phyloP scores from a whole-genome alignment of 495 filamentous ascomycete genomes.

The Talaromyces wortmannii region DNA sequence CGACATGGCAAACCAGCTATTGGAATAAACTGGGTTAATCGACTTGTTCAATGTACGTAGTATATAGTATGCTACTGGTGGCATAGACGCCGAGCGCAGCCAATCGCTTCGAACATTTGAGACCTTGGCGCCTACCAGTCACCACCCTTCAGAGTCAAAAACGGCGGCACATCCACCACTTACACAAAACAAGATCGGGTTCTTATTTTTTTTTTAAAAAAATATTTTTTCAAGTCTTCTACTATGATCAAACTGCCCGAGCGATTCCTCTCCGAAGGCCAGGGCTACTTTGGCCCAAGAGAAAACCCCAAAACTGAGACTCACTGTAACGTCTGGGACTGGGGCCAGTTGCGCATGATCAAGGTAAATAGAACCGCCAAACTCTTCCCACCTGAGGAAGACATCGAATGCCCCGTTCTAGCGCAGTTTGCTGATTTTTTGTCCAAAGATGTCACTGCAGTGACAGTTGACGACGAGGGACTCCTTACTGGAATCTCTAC shows the following conservation, averaged over 20 bases:
- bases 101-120: no score
- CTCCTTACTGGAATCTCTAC: constrained; percentile 14
- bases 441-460: constrained; percentile 10
- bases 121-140: no score
- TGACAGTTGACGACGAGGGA: constrained; percentile 14
- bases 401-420: constrained; percentile 7
- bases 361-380: constrained; percentile 18
- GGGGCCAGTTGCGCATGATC: constrained; percentile 10
- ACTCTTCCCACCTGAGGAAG: constrained; percentile 12
- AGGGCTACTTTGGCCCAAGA: constrained; percentile 8
- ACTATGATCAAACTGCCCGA: neutral
- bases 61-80: no score
- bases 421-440: constrained; percentile 11
- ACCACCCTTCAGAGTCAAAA: no score
- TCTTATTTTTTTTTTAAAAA: constrained; percentile 1
- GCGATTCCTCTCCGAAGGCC: constrained; percentile 9
- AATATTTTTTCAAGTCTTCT: neutral
- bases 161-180: no score
- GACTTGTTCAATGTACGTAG: no score
- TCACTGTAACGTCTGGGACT: constrained; percentile 17
- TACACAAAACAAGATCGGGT: neutral
- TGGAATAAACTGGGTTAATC: neutral
- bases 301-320: constrained; percentile 8
- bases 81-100: no score
- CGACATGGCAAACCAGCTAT: neutral